Percentiles rank a stretch among this genome's conserved stretches.
Evolutionary conservation across 805 yeast species (phyloP).

Genomic region (Metschnikowia henanensis): DNA sequence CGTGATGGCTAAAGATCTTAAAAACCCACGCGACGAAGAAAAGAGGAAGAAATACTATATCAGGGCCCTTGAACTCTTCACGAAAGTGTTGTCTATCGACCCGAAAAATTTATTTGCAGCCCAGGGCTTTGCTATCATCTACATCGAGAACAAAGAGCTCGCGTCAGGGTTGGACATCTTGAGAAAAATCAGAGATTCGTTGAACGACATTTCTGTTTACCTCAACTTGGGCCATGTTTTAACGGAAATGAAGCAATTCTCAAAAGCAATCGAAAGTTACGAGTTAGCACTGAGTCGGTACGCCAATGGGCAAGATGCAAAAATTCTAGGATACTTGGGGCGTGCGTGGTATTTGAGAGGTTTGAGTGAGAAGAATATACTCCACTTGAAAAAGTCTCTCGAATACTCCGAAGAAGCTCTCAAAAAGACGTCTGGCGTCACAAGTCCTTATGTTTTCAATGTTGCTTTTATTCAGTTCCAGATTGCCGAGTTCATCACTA

Average conservation of each 20-base stretch:
- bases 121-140: constrained; percentile 92
- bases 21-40: constrained; percentile 48
- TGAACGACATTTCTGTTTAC: constrained; percentile 79
- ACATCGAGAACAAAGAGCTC: constrained; percentile 79
- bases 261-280: constrained; percentile 87
- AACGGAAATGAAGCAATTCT: constrained; percentile 75
- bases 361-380: constrained; percentile 59
- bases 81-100: constrained; percentile 84
- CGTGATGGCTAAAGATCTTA: constrained; percentile 74
- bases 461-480: constrained; percentile 83
- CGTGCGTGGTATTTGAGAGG: constrained; percentile 89
- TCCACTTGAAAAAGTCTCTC: constrained; percentile 60
- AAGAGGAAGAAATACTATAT: constrained; percentile 73
- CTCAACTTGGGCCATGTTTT: constrained; percentile 88
- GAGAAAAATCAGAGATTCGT: constrained; percentile 85
- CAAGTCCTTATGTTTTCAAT: constrained; percentile 61
- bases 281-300: constrained; percentile 73
- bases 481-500: constrained; percentile 78
- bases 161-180: constrained; percentile 82
- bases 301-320: constrained; percentile 62
- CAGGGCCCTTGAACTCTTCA: constrained; percentile 89
- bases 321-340: constrained; percentile 71
- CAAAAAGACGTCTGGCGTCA: constrained; percentile 26
- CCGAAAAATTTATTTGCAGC: constrained; percentile 92
- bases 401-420: constrained; percentile 62